Evolutionary conservation across 2,329 filamentous ascomycete genomes (phyloP).

Genomic region (Elsinoe ampelina): DNA sequence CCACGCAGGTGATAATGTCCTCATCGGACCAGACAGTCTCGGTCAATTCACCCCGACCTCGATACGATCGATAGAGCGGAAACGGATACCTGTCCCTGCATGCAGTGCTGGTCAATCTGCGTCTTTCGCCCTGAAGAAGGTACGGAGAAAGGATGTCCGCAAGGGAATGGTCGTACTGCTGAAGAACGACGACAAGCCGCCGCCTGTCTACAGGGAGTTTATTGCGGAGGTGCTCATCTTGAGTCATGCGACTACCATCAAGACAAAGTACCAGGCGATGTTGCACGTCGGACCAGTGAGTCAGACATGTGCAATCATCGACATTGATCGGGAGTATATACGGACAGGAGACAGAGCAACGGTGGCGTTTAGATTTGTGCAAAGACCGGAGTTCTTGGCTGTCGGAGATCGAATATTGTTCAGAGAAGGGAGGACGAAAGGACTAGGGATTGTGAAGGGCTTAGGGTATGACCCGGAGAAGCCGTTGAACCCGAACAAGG

Average conservation of each 20-base stretch:
- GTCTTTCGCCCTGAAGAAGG: constrained; percentile 79
- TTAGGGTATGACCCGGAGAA: constrained; percentile 70
- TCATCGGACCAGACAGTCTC: constrained; percentile 82
- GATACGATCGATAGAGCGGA: constrained; percentile 88
- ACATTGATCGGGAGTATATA: constrained; percentile 92
- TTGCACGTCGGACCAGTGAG: constrained; percentile 89
- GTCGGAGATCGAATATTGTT: constrained; percentile 86
- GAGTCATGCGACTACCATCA: constrained; percentile 93
- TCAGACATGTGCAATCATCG: constrained; percentile 94
- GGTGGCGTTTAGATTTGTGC: constrained; percentile 90
- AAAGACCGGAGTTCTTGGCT: constrained; percentile 83
- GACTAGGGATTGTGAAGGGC: constrained; percentile 84
- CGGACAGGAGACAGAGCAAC: constrained; percentile 88
- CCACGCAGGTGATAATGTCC: constrained; percentile 79
- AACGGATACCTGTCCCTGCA: constrained; percentile 78
- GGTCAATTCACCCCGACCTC: constrained; percentile 82
- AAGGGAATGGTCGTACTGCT: constrained; percentile 97
- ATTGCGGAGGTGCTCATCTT: constrained; percentile 77
- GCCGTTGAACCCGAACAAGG: constrained; percentile 34
- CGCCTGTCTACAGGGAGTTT: constrained; percentile 46
- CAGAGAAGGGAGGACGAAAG: constrained; percentile 89
- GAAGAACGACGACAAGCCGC: constrained; percentile 52
- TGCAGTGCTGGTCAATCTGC: constrained; percentile 88
- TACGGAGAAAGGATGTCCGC: constrained; percentile 82
- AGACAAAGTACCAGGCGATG: constrained; percentile 96